Evolutionary conservation across 495 filamentous ascomycete genomes (phyloP).

Genomic region (Penicillium cosmopolitanum): DNA sequence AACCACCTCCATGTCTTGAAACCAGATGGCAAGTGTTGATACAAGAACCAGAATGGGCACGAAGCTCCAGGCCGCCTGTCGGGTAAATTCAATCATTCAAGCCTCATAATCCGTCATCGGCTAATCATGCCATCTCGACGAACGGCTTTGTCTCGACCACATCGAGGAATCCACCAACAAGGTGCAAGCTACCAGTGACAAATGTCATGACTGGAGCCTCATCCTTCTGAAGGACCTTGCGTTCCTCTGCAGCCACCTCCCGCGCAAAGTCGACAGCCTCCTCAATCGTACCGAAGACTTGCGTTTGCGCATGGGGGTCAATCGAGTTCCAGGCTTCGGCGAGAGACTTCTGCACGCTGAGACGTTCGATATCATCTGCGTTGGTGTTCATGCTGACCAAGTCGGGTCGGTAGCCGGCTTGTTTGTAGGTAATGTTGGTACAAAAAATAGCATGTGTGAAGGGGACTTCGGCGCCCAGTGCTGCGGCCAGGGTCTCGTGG

Average conservation of each 20-base stretch:
- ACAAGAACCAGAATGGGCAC: constrained; percentile 26
- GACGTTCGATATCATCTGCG: constrained; percentile 62
- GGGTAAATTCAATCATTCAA: not conserved
- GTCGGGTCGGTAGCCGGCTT: constrained; percentile 72
- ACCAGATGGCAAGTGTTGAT: constrained; percentile 34
- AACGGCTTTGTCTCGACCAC: constrained; percentile 66
- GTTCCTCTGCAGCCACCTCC: constrained; percentile 48
- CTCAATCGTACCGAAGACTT: constrained; percentile 78
- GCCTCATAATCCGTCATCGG: not conserved
- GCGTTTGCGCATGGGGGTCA: constrained; percentile 61
- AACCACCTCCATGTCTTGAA: constrained; percentile 16
- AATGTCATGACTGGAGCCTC: constrained; percentile 53
- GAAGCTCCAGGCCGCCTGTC: constrained; percentile 20
- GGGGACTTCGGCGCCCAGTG: constrained; percentile 54
- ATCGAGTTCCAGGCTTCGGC: constrained; percentile 72
- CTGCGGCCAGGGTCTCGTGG: constrained; percentile 63
- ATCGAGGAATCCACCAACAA: constrained; percentile 81
- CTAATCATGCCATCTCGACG: constrained; percentile 20
- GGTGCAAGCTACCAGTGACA: constrained; percentile 86
- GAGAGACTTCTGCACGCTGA: constrained; percentile 76
- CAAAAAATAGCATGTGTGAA: constrained; percentile 89
- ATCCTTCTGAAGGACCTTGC: constrained; percentile 30
- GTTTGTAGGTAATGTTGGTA: constrained; percentile 79
- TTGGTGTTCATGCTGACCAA: constrained; percentile 78
- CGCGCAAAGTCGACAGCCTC: constrained; percentile 76